These are phyloP conservation scores for Trichoderma citrinoviride DNA, from an alignment of 2,329 filamentous ascomycete genomes.

Conservation along the genomic window DNA sequence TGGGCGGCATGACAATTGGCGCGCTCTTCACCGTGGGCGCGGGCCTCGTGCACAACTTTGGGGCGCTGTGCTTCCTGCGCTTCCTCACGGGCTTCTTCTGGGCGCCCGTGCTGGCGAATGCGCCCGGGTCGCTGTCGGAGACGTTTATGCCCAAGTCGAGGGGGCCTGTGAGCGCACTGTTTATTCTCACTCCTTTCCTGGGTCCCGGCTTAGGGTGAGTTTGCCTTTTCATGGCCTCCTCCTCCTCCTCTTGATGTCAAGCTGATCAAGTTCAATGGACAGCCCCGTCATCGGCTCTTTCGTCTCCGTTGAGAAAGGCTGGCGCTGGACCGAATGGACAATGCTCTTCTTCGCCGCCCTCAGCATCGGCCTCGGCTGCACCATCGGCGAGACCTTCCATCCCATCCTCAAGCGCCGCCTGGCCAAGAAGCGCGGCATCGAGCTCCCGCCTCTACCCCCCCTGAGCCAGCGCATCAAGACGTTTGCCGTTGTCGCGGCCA, in stretches of 20 bases:
- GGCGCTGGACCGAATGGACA: slow-evolving; percentile 55
- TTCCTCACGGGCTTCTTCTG: slow-evolving; percentile 56
- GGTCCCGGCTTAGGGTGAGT: slow-evolving; percentile 52
- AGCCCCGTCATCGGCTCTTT: slow-evolving; percentile 51
- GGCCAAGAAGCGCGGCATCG: slow-evolving; percentile 36
- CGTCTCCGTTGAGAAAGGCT: slow-evolving; percentile 43
- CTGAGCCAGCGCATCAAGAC: slow-evolving; percentile 28
- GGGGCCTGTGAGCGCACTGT: slow-evolving; percentile 44
- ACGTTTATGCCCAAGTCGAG: slow-evolving; percentile 44
- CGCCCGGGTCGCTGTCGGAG: slow-evolving; percentile 50
- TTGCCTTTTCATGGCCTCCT: background rate
- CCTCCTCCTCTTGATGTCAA: background rate
- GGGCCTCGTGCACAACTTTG: slow-evolving; percentile 51
- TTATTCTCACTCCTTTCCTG: slow-evolving; percentile 51
- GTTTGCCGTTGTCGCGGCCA: slow-evolving; percentile 44
- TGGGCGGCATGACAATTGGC: slow-evolving; percentile 45
- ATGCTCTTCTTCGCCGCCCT: slow-evolving; percentile 46
- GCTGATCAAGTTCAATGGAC: no score
- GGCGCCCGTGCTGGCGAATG: slow-evolving; percentile 49
- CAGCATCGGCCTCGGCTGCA: slow-evolving; percentile 36
- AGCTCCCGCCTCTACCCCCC: slow-evolving; percentile 29
- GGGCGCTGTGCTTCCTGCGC: slow-evolving; percentile 50
- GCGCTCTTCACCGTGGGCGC: slow-evolving; percentile 56
- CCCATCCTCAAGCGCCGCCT: slow-evolving; percentile 45
- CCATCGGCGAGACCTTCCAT: slow-evolving; percentile 57